These are phyloP conservation scores for Fistulinella prunicolor DNA, from an alignment of 768 basidiomycete genomes.

Conservation along the genomic window DNA sequence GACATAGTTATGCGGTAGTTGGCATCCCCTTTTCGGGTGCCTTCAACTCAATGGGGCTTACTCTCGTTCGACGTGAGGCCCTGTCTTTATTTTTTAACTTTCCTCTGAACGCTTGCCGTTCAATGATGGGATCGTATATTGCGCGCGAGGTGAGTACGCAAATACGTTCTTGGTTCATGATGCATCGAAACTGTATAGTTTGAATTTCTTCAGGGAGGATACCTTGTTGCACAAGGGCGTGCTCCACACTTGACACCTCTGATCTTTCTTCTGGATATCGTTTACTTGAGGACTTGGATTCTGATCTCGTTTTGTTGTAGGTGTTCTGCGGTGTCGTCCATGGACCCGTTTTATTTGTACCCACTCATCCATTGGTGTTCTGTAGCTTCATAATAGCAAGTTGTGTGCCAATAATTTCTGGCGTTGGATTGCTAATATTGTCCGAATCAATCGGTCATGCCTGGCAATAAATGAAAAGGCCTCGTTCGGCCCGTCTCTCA, in stretches of 20 bases:
- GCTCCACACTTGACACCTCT: conserved; percentile 74
- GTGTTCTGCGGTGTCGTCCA: no score
- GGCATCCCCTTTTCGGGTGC: conserved; percentile 34
- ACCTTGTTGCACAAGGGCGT: conserved; percentile 52
- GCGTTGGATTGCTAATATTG: no score
- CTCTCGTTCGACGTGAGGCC: conserved; percentile 63
- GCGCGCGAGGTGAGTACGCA: conserved; percentile 21
- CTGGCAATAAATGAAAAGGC: no score
- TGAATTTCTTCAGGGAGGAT: conserved; percentile 96
- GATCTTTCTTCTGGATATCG: conserved; percentile 5
- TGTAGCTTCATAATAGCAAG: no score
- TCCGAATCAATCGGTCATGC: no score
- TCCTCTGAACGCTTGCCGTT: conserved; percentile 51
- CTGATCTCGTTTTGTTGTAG: conserved; percentile 10
- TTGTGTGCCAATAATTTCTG: no score
- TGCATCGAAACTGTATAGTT: conserved; percentile 47
- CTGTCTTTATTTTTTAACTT: conserved; percentile 43
- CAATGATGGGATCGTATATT: conserved; percentile 20
- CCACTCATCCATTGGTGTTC: no score
- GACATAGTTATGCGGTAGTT: conserved; percentile 85
- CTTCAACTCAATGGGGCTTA: conserved; percentile 91
- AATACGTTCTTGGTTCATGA: conserved; percentile 42
- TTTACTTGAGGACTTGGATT: not conserved
- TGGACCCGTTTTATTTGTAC: no score
- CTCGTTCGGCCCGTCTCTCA: no score